These are phyloP conservation scores for Talaromyces liani DNA, from an alignment of 495 filamentous ascomycete genomes.

Conservation along the genomic window DNA sequence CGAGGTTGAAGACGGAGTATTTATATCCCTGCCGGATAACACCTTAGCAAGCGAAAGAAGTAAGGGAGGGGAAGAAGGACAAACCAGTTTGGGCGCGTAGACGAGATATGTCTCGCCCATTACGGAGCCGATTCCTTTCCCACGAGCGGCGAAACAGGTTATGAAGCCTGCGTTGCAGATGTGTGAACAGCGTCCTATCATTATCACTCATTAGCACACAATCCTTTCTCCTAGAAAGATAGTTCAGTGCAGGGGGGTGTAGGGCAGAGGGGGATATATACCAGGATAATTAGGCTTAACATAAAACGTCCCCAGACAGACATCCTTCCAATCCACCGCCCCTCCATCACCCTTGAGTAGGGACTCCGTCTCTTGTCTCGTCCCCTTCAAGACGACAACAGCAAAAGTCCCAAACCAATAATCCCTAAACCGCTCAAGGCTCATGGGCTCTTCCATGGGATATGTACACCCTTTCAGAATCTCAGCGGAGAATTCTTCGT, in stretches of 20 bases:
- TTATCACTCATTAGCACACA: not conserved
- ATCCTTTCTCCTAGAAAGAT: too few species aligned
- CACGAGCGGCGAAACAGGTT: constrained; percentile 76
- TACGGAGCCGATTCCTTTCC: constrained; percentile 75
- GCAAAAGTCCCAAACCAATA: constrained; percentile 97
- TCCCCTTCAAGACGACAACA: constrained; percentile 76
- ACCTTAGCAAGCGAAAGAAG: too few species aligned
- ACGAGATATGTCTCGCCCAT: constrained; percentile 92
- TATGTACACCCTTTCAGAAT: constrained; percentile 90
- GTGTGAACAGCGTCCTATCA: constrained; percentile 49
- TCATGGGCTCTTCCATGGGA: constrained; percentile 75
- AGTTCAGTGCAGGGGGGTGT: too few species aligned
- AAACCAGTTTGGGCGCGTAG: constrained; percentile 82
- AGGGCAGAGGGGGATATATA: constrained; percentile 41
- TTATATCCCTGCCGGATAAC: constrained; percentile 71
- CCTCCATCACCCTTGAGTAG: constrained; percentile 16
- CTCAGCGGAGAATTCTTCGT: constrained; percentile 77
- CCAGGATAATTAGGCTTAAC: constrained; percentile 98
- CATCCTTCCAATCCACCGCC: constrained; percentile 66
- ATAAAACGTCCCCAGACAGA: constrained; percentile 92
- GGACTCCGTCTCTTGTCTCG: constrained; percentile 47
- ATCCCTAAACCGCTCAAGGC: constrained; percentile 60
- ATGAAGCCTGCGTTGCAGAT: constrained; percentile 94
- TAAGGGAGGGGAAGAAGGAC: constrained; percentile 21
- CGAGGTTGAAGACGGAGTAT: constrained; percentile 97